These are phyloP conservation scores for Gnetum montanum DNA, from an alignment of 75 land plant species.

Conservation along the genomic window DNA sequence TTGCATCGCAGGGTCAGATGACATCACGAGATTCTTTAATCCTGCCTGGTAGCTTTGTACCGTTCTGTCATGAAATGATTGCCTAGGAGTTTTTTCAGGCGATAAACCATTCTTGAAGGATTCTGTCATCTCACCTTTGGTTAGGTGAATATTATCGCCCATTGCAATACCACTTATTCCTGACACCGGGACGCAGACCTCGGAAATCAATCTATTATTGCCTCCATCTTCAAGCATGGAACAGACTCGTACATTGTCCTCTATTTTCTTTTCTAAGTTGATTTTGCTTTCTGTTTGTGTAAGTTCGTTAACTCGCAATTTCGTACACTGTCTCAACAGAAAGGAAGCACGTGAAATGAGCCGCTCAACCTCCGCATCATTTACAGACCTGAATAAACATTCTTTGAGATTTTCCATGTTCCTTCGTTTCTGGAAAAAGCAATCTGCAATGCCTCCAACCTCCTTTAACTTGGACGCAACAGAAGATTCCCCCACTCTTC, in stretches of 20 bases:
- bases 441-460: not conserved
- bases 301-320: not conserved
- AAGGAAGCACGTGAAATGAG: not conserved
- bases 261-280: not conserved
- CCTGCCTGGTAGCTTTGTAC: no score
- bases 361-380: not conserved
- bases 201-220: not conserved
- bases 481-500: not conserved
- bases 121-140: no score
- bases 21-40: no score
- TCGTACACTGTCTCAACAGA: not conserved
- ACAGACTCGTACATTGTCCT: not conserved
- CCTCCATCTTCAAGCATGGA: not conserved
- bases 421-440: no score
- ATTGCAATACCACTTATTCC: no score
- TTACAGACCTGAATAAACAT: not conserved
- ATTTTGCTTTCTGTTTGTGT: not conserved
- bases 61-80: no score
- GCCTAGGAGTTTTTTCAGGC: no score
- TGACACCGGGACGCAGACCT: no score
- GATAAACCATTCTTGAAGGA: no score
- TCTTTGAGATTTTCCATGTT: not conserved
- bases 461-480: not conserved
- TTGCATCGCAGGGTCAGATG: no score
- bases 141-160: no score